Percentiles rank a stretch among this genome's conserved stretches.
phyloP scores from a whole-genome alignment of 805 yeast species.

The Wickerhamiella parazyma region DNA sequence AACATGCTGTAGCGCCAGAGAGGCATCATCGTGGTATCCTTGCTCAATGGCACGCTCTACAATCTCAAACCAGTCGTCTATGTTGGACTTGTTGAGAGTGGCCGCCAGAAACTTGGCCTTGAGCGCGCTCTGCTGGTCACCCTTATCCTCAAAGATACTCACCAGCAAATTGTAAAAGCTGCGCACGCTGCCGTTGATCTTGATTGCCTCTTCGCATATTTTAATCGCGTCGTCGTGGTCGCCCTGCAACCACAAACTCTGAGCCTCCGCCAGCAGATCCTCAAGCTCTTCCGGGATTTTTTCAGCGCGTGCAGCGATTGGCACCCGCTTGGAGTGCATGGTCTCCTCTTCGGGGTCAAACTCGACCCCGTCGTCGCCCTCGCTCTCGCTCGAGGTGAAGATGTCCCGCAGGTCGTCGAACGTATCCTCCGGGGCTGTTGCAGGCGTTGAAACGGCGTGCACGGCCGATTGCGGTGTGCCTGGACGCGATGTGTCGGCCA shows the following conservation, averaged over 20 bases:
- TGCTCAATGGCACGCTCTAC: conserved; percentile 69
- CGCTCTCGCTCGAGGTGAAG: conserved; percentile 40
- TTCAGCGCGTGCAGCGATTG: conserved; percentile 4
- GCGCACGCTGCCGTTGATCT: conserved; percentile 21
- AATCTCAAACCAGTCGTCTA: conserved; percentile 72
- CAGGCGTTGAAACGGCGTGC: background rate
- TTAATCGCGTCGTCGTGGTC: conserved; percentile 21
- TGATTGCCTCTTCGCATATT: conserved; percentile 24
- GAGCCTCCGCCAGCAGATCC: conserved; percentile 17
- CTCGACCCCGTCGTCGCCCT: conserved; percentile 20
- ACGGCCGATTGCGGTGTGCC: background rate
- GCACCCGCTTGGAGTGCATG: conserved; percentile 1
- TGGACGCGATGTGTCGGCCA: background rate
- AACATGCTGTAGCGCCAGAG: conserved; percentile 62
- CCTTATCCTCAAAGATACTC: conserved; percentile 37
- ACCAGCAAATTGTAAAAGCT: conserved; percentile 23
- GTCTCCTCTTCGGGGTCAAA: conserved; percentile 1
- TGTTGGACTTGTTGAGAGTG: conserved; percentile 56
- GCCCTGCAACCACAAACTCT: conserved; percentile 14
- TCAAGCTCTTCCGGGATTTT: conserved; percentile 13
- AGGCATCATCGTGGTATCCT: conserved; percentile 45
- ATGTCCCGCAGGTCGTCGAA: conserved; percentile 6
- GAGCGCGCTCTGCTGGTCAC: conserved; percentile 25
- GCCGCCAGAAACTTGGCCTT: conserved; percentile 38
- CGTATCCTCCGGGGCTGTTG: background rate